Base-by-base conservation (phyloP, 495 filamentous ascomycete genomes). In the Hypoxylon crocopeplum region DNA sequence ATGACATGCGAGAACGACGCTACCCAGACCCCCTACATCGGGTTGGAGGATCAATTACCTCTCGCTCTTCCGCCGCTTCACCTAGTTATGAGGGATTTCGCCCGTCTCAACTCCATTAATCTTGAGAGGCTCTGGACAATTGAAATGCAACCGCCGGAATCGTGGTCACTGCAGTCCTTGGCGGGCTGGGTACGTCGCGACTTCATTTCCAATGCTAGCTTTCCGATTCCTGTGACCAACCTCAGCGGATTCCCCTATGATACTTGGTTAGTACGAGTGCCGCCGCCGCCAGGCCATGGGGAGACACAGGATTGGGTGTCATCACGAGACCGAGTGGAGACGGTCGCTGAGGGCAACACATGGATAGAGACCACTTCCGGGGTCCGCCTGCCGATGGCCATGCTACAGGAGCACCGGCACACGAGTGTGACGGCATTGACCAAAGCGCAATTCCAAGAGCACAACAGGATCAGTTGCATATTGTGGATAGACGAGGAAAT, bases 101-200 rank as follows among this genome's bases (percentile, higher is more conserved):
- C 46, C 1, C 17, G 21, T 27, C 24, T 39, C 2, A 58, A 58
- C n/a, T 30, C 15, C 20, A 21, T 12, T 25, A 50, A 42, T 30
- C 37, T 50, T 8, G 22, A 49, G 24, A 58, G 45, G 27, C 30
- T 58, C n/a, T 58, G 36, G 45, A 10, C 37, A 5, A 42, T 58
- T 13, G 45, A 58, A 5, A 19, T 45, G 17, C 7, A 58, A 34
- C 22, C 25, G 29, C 16, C 3, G 8, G 13, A 37, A n/a, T 19
- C 8, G 11, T n/a, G 0, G 7, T 17, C 7, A n/a, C n/a, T n/a
- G n/a, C 37, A 50, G 13, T 39, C 29, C 13, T 34, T 32, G 24
- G 38, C 38, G 45, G 37, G 34, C 37, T 58, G 55, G 55, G 47
- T 58, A 17, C 55, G 55, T 21, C 55, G 55, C 29, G 55, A 58